Percentiles rank a stretch among this genome's conserved stretches.
phyloP scores from a whole-genome alignment of 73 alveolate species.

The Blepharisma stoltei region DNA sequence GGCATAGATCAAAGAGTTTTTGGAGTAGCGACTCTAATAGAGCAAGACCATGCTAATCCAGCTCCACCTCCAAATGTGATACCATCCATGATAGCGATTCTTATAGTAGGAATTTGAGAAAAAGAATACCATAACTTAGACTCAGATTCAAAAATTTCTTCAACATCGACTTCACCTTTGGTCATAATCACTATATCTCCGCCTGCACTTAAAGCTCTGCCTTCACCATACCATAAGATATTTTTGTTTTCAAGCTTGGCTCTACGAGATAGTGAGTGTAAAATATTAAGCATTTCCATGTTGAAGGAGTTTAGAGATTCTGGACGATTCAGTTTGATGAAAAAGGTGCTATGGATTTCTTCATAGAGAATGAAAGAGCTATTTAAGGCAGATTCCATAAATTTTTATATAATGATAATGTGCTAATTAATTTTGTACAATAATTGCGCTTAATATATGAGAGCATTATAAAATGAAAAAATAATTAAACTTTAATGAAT shows the following conservation, averaged over 20 bases:
- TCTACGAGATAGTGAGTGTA: background rate
- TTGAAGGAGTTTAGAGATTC: slow-evolving; percentile 24
- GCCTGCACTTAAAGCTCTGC: slow-evolving; percentile 24
- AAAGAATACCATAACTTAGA: background rate
- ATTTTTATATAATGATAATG: too few relatives aligned
- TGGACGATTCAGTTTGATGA: slow-evolving; percentile 23
- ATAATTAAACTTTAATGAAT: too few relatives aligned
- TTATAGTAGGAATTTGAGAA: background rate
- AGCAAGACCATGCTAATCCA: slow-evolving; percentile 30
- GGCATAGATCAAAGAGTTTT: slow-evolving; percentile 42
- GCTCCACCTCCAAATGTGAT: slow-evolving; percentile 42
- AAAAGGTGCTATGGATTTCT: background rate
- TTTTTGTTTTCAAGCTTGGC: too few relatives aligned
- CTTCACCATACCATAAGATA: slow-evolving; percentile 1
- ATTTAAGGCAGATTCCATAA: background rate
- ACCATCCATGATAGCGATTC: slow-evolving; percentile 28
- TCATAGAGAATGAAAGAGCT: slow-evolving; percentile 15
- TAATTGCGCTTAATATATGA: too few relatives aligned
- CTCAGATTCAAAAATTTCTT: slow-evolving; percentile 3
- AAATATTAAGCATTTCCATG: background rate
- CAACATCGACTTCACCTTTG: background rate
- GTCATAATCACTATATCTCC: background rate
- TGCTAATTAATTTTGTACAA: too few relatives aligned
- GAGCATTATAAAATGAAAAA: too few relatives aligned
- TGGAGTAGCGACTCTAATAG: slow-evolving; percentile 21